Percentiles rank a stretch among this genome's conserved stretches.
Conservation (phyloP, 2,329 filamentous ascomycete genomes). For the Phaeosphaeria sp. region DNA sequence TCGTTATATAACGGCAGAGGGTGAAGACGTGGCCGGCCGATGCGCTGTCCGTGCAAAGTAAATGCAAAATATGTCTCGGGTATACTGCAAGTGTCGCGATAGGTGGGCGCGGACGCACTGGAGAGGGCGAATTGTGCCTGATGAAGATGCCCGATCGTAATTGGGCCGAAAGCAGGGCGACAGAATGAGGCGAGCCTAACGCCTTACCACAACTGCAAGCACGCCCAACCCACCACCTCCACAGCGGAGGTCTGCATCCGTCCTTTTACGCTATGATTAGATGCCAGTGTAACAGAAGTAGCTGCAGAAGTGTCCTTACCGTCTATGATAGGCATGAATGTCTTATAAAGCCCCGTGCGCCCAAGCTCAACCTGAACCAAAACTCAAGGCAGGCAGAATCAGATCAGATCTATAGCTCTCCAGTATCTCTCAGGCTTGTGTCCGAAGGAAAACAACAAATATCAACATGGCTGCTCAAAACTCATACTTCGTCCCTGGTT, state of each 20-base stretch:
- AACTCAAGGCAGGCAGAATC: conserved; percentile 14
- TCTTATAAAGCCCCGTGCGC: conserved; percentile 31
- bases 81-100: conserved; percentile 2
- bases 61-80: not conserved
- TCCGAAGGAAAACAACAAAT: not conserved
- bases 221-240: conserved; percentile 28
- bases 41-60: conserved; percentile 16
- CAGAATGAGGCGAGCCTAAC: conserved; percentile 33
- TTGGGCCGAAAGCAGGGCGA: conserved; percentile 34
- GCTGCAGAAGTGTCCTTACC: conserved; percentile 8
- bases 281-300: conserved; percentile 18
- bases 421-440: conserved; percentile 3
- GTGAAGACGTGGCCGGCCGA: conserved; percentile 33
- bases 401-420: not conserved
- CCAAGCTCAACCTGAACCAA: conserved; percentile 23
- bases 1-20: conserved; percentile 7
- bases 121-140: conserved; percentile 13
- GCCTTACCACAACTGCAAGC: conserved; percentile 29
- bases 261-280: conserved; percentile 8
- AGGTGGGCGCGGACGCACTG: conserved; percentile 10
- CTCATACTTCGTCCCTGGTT: conserved; percentile 53
- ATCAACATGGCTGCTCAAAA: conserved; percentile 39
- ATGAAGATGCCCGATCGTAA: conserved; percentile 13
- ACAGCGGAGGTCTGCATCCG: conserved; percentile 7
- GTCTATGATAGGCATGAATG: not conserved